phyloP scores from a whole-genome alignment of 2,329 filamentous ascomycete genomes.

The Fusarium keratoplasticum region DNA sequence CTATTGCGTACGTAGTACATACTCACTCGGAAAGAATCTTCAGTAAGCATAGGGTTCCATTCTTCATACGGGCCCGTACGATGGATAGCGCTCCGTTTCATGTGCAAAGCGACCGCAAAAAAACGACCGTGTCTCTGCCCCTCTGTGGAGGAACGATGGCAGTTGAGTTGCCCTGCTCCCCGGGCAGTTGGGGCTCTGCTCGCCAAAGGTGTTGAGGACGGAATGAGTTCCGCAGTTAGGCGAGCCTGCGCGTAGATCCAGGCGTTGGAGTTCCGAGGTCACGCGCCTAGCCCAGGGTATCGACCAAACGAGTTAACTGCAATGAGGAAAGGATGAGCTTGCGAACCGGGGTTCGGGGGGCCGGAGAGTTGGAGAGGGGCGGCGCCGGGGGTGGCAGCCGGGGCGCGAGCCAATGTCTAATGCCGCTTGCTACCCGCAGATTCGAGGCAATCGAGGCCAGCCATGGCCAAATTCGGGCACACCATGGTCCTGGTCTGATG shows the following conservation, averaged over 20 bases:
- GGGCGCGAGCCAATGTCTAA: conserved; percentile 24
- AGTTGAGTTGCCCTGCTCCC: not conserved
- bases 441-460: conserved; percentile 40
- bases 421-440: conserved; percentile 28
- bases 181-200: conserved; percentile 7
- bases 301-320: not conserved
- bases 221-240: conserved; percentile 43
- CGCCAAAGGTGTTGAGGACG: conserved; percentile 19
- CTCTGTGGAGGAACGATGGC: not conserved
- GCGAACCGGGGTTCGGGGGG: conserved; percentile 19
- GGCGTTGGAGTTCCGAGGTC: conserved; percentile 31
- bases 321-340: conserved; percentile 24
- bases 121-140: not conserved
- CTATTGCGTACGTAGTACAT: not conserved
- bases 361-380: conserved; percentile 6
- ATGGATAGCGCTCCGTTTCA: conserved; percentile 25
- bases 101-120: conserved; percentile 19
- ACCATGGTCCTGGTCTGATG: conserved; percentile 32
- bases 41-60: conserved; percentile 1
- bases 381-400: conserved; percentile 21
- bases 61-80: not conserved
- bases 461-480: conserved; percentile 37
- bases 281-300: conserved; percentile 41
- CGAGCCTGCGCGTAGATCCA: conserved; percentile 36
- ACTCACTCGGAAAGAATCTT: not conserved